A percentile compares a stretch with the other conserved stretches of the same genome.
Conservation (phyloP, 2,329 filamentous ascomycete genomes). For the Sphaerulina populicola region DNA sequence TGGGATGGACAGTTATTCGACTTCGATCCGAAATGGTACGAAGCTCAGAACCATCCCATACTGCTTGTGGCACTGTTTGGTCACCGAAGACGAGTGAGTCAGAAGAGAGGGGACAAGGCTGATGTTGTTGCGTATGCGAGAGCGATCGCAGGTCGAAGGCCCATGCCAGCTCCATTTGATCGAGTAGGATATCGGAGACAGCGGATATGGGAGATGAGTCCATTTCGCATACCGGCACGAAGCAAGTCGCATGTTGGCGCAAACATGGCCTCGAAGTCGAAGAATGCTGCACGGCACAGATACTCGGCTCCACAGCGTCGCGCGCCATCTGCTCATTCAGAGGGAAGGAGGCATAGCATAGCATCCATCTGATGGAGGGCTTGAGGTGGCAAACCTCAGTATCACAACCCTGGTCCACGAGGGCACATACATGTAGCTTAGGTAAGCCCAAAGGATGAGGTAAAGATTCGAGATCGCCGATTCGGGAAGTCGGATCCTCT, state of each 20-base stretch:
- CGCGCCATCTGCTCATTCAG: constrained; percentile 31
- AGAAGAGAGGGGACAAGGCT: constrained; percentile 15
- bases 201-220: constrained; percentile 17
- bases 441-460: no score
- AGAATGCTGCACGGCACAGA: not conserved
- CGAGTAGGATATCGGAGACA: not conserved
- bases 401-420: no score
- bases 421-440: no score
- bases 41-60: constrained; percentile 7
- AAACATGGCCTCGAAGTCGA: not conserved
- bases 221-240: constrained; percentile 10
- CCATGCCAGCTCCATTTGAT: not conserved
- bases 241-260: not conserved
- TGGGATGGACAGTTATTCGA: constrained; percentile 22
- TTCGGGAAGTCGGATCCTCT: no score
- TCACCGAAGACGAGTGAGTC: constrained; percentile 3
- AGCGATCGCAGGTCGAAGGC: constrained; percentile 3
- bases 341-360: no score
- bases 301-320: constrained; percentile 26
- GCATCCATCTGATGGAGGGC: no score
- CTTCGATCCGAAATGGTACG: constrained; percentile 13
- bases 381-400: no score
- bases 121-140: constrained; percentile 22
- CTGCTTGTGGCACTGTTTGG: constrained; percentile 25
- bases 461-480: no score